Conservation (phyloP, 768 basidiomycete genomes). For the Candolleomyces aberdarensis region DNA sequence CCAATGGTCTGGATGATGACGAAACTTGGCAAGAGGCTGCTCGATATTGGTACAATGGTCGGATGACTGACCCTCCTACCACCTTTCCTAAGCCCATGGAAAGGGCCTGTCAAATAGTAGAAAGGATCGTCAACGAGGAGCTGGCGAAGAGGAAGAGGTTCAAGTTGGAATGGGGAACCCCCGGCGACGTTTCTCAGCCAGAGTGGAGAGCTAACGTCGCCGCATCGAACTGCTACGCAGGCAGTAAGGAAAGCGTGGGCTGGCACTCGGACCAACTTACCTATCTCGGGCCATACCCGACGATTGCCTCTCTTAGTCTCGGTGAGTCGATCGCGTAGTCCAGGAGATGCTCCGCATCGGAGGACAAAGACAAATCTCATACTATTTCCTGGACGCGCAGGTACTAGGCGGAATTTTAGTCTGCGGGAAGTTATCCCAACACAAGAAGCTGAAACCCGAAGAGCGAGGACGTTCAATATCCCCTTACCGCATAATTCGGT, state of each 20-base stretch:
- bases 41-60: slow-evolving; percentile 83
- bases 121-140: slow-evolving; percentile 68
- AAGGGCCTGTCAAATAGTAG: slow-evolving; percentile 69
- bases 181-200: slow-evolving; percentile 13
- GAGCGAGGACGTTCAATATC: slow-evolving; percentile 72
- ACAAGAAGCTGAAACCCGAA: slow-evolving; percentile 52
- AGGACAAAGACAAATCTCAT: not conserved
- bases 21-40: slow-evolving; percentile 69
- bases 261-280: slow-evolving; percentile 81
- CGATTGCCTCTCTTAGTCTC: slow-evolving; percentile 81
- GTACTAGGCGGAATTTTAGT: slow-evolving; percentile 67
- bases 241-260: slow-evolving; percentile 78
- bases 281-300: slow-evolving; percentile 79
- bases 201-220: slow-evolving; percentile 82
- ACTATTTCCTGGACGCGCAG: slow-evolving; percentile 27
- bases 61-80: slow-evolving; percentile 51
- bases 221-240: slow-evolving; percentile 81
- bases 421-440: slow-evolving; percentile 74
- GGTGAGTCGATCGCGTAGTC: slow-evolving; percentile 37
- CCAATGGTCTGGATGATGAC: slow-evolving; percentile 39
- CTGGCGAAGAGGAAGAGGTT: slow-evolving; percentile 58
- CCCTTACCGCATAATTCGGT: slow-evolving; percentile 80
- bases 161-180: slow-evolving; percentile 60
- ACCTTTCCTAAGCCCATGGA: slow-evolving; percentile 71
- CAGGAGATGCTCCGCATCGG: not conserved